A percentile compares a stretch with the other conserved stretches of the same genome.
Conservation (phyloP, 73 alveolate genomes). For the Paramecium caudatum region DNA sequence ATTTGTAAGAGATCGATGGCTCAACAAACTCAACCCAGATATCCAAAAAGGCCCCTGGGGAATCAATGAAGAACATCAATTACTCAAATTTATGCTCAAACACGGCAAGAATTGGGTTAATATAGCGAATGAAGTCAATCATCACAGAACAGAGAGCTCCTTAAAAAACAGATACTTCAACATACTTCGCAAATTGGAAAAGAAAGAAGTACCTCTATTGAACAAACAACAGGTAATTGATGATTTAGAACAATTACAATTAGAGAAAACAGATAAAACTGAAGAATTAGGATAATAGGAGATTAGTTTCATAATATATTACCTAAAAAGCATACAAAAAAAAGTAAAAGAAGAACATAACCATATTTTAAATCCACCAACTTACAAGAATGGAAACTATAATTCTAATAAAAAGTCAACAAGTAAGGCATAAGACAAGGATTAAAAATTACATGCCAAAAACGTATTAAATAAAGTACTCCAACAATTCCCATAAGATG, state of each 20-base stretch:
- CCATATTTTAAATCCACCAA: not conserved
- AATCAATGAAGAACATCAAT: conserved; percentile 10
- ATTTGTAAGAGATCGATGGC: conserved; percentile 22
- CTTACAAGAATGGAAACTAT: not conserved
- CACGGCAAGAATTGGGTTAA: conserved; percentile 45
- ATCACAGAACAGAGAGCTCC: conserved; percentile 1
- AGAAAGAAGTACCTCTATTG: not conserved
- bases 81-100: not conserved
- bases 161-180: conserved; percentile 44
- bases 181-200: not conserved
- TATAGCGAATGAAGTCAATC: not conserved
- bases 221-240: not conserved
- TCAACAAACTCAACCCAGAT: conserved; percentile 6
- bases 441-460: conserved; percentile 38
- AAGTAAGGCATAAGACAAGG: not conserved
- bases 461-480: not conserved
- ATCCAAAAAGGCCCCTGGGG: conserved; percentile 52
- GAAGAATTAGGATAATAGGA: conserved; percentile 23
- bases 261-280: not conserved
- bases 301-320: not conserved
- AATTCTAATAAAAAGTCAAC: not conserved
- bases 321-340: not conserved
- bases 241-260: not conserved
- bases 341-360: too few relatives aligned
- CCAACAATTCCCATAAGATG: not conserved